These are phyloP conservation scores for Ogataea parapolymorpha DNA, from an alignment of 805 yeast genomes.

Conservation along the genomic window DNA sequence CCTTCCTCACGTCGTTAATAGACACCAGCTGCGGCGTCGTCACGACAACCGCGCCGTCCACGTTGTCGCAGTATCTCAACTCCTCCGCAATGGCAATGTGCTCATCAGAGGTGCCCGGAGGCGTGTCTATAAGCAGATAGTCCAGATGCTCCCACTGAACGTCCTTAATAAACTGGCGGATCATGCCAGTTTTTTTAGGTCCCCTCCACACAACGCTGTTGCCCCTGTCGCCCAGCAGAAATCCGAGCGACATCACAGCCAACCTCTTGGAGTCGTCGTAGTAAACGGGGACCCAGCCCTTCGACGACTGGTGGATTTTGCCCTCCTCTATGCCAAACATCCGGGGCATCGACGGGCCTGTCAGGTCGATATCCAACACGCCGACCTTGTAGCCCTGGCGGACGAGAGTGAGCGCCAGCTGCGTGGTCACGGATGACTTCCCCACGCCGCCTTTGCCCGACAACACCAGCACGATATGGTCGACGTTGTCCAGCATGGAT, in stretches of 20 bases:
- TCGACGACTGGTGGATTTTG: constrained; percentile 74
- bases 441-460: constrained; percentile 99
- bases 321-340: constrained; percentile 87
- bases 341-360: constrained; percentile 95
- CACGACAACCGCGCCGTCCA: constrained; percentile 92
- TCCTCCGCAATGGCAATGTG: constrained; percentile 97
- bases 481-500: constrained; percentile 40
- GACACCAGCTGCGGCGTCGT: constrained; percentile 96
- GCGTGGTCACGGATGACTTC: constrained; percentile 93
- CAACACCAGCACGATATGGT: constrained; percentile 75
- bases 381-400: constrained; percentile 80
- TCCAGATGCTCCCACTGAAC: constrained; percentile 86
- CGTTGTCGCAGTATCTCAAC: constrained; percentile 56
- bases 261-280: constrained; percentile 44
- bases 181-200: constrained; percentile 97
- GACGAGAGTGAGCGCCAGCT: constrained; percentile 79
- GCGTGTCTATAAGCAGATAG: constrained; percentile 88
- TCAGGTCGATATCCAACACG: constrained; percentile 88
- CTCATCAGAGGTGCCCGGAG: constrained; percentile 98
- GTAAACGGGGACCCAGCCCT: constrained; percentile 93
- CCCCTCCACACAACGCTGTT: constrained; percentile 98
- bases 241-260: constrained; percentile 83
- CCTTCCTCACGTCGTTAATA: constrained; percentile 91
- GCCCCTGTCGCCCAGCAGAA: constrained; percentile 77
- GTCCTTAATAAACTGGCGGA: constrained; percentile 85